Conservation (phyloP, 805 yeast species). For the Metschnikowia henanensis region DNA sequence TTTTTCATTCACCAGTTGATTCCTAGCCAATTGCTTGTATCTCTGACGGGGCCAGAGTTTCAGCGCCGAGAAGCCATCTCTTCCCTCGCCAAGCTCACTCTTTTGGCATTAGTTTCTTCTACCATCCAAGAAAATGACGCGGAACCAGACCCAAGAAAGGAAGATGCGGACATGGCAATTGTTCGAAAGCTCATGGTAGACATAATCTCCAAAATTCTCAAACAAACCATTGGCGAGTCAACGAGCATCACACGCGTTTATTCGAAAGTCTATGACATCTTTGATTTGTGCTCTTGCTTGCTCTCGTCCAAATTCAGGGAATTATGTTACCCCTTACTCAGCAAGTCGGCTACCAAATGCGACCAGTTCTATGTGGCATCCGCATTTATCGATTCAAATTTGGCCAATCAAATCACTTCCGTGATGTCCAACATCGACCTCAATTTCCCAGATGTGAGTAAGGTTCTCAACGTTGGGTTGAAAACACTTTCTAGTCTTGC, state of each 20-base stretch:
- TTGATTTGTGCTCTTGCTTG: conserved; percentile 48
- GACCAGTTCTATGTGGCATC: conserved; percentile 68
- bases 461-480: conserved; percentile 57
- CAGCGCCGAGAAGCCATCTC: conserved; percentile 59
- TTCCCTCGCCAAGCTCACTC: conserved; percentile 57
- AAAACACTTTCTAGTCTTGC: conserved; percentile 60
- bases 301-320: conserved; percentile 44
- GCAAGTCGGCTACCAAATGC: conserved; percentile 47
- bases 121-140: conserved; percentile 51
- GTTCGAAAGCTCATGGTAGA: conserved; percentile 76
- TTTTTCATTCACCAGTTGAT: conserved; percentile 74
- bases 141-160: conserved; percentile 45
- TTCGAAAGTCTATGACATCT: conserved; percentile 52
- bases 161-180: conserved; percentile 69
- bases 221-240: conserved; percentile 44
- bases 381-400: conserved; percentile 65
- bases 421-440: conserved; percentile 68
- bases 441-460: conserved; percentile 66
- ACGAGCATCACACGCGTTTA: conserved; percentile 47
- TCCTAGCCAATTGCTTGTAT: conserved; percentile 48
- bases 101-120: conserved; percentile 63
- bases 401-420: conserved; percentile 56
- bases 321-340: conserved; percentile 44
- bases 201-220: conserved; percentile 58
- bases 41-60: conserved; percentile 37